Percentiles rank a stretch among this genome's conserved stretches.
phyloP scores from a whole-genome alignment of 2,329 filamentous ascomycete genomes.

The Fusarium succisae region DNA sequence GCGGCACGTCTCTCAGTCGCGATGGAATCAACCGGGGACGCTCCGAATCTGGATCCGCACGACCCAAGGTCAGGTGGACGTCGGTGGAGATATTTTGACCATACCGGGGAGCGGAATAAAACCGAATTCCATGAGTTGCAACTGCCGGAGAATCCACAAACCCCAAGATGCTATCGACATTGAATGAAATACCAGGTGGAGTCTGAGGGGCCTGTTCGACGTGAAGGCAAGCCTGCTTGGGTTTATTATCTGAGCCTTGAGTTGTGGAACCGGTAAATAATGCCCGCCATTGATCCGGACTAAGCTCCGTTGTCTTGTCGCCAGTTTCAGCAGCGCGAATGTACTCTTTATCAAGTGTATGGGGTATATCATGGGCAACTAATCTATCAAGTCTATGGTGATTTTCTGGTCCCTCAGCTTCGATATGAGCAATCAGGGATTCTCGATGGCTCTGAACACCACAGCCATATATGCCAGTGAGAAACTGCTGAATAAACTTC shows the following conservation, averaged over 20 bases:
- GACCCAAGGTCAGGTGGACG: not conserved
- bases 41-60: not conserved
- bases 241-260: too few species aligned
- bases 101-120: not conserved
- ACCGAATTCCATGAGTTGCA: too few species aligned
- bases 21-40: not conserved
- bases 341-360: not conserved
- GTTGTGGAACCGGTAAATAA: too few species aligned
- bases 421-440: not conserved
- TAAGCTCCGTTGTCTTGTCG: not conserved
- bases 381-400: not conserved
- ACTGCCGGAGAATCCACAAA: too few species aligned
- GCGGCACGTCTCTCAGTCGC: conserved; percentile 1
- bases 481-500: too few species aligned
- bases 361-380: not conserved
- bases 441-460: not conserved
- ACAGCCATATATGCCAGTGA: too few species aligned
- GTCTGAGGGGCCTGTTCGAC: too few species aligned
- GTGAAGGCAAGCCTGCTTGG: too few species aligned
- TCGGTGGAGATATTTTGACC: not conserved
- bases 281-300: too few species aligned
- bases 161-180: too few species aligned
- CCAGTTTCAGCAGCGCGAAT: not conserved
- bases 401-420: not conserved
- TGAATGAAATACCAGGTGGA: too few species aligned